A percentile compares a stretch with the other conserved stretches of the same genome.
These are phyloP conservation scores for Petunia axillaris DNA, from an alignment of 257 asterid genomes.

Conservation along the genomic window DNA sequence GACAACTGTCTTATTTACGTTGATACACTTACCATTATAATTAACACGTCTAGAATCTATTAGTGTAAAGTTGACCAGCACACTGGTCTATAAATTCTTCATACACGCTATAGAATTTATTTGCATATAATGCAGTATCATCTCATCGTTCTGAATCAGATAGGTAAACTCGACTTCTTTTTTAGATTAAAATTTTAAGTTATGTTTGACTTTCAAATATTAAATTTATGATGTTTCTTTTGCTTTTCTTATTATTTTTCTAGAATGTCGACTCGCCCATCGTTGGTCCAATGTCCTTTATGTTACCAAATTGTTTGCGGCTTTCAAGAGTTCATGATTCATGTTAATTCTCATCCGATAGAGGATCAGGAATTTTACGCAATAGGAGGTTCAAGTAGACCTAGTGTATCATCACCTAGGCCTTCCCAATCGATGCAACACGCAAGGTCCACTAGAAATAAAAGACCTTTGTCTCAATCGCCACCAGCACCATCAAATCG, in stretches of 20 bases:
- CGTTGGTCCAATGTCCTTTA: not conserved
- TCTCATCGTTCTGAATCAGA: not conserved
- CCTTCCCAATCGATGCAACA: not conserved
- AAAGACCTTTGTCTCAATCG: not conserved
- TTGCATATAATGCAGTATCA: not conserved
- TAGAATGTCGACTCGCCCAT: not conserved
- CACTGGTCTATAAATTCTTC: not conserved
- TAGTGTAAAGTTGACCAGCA: not conserved
- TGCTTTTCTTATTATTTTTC: not conserved
- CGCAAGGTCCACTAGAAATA: not conserved
- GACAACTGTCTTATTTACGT: no score
- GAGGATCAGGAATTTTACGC: not conserved
- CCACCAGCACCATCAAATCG: no score
- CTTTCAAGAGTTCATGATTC: not conserved
- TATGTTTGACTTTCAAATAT: not conserved
- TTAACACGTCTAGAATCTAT: not conserved
- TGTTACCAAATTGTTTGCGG: not conserved
- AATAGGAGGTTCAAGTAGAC: not conserved
- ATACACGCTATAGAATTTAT: not conserved
- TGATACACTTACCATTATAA: not conserved
- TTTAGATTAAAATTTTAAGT: not conserved
- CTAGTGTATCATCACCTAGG: not conserved
- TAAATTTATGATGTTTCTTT: not conserved
- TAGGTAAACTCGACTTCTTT: not conserved
- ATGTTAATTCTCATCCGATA: not conserved